Base-by-base conservation (phyloP, 345 rosid genomes). In the Physaria fendleri region DNA sequence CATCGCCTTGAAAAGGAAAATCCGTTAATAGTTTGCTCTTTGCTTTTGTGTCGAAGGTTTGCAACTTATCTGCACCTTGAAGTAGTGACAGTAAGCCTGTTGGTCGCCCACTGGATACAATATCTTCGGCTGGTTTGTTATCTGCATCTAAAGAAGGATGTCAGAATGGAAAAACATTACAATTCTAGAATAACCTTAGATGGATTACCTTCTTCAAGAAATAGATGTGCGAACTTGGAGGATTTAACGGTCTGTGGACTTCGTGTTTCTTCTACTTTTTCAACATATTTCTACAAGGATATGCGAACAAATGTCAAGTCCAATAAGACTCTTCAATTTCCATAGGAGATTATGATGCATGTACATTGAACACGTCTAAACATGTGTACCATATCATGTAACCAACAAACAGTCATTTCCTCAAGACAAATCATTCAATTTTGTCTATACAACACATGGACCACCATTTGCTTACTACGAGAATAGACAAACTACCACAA, bases 141-240 rank as follows among this genome's bases (percentile, higher is more conserved):
- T 85, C 97, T 87, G 85, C 78, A 56, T 32, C 47, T 25, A 27
- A 28, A 34, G 49, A 55, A 48, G 42, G 32, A 11, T 40, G 15
- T 71, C 27, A 24, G 46, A n/a, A 51, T 20, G 44, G 43, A 11
- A 41, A 40, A 56, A 41, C 23, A 18, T 32, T 46, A 58, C 28
- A 47, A 49, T 21, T 32, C 32, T 40, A 37, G 59, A 54, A 41
- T 18, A 58, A 40, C 30, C 35, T 41, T 47, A 23, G 27, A 38
- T 34, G 13, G 23, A 39, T 64, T 70, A 93, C 99, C 99, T 77
- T 83, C 95, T 78, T 93, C 96, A 48, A 74, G 62, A 79, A 93
- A 93, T 79, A 88, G 84, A 62, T 72, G 83, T 48, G 92, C 92
- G 63, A 93, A 93, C 77, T 81, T 93, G 56, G 99, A 93, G 72